A percentile compares a stretch with the other conserved stretches of the same genome.
Conservation (phyloP, 2,329 filamentous ascomycete genomes). For the Aspergillus spinulosporus region DNA sequence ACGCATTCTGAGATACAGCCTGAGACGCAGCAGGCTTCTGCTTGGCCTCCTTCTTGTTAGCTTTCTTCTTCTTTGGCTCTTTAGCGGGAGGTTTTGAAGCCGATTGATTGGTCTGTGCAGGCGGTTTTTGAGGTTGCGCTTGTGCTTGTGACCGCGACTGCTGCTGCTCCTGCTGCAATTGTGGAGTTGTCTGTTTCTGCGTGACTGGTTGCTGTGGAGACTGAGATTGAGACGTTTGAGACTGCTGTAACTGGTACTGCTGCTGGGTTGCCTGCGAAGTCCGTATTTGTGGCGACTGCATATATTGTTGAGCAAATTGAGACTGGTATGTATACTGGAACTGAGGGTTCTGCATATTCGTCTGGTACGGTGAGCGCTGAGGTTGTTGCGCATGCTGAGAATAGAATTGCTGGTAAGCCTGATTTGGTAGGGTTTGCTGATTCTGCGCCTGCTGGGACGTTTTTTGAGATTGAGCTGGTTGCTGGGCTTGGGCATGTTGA, state of each 20-base stretch:
- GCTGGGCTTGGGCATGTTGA: conserved; percentile 14
- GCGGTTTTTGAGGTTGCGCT: conserved; percentile 13
- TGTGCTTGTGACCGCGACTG: neutral
- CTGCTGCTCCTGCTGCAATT: conserved; percentile 18
- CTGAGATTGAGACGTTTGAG: conserved; percentile 15
- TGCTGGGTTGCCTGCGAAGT: conserved; percentile 12
- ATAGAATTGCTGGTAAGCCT: conserved; percentile 12
- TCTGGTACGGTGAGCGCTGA: conserved; percentile 23
- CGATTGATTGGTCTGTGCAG: conserved; percentile 18
- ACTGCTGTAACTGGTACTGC: conserved; percentile 17
- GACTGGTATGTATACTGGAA: conserved; percentile 11
- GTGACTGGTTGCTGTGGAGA: conserved; percentile 14
- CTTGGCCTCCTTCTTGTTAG: conserved; percentile 16
- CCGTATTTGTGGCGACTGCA: conserved; percentile 11
- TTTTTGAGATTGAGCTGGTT: conserved; percentile 18
- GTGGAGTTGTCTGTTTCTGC: conserved; percentile 21
- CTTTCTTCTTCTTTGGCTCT: conserved; percentile 14
- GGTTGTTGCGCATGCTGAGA: conserved; percentile 19
- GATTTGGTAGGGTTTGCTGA: conserved; percentile 9
- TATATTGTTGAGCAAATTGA: conserved; percentile 20
- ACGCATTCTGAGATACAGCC: neutral
- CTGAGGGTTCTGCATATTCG: conserved; percentile 19
- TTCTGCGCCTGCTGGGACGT: neutral
- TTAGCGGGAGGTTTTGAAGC: conserved; percentile 9
- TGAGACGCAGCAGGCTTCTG: conserved; percentile 14